Base-by-base conservation (phyloP, 2,329 filamentous ascomycete genomes). In the Botrytis medusae region DNA sequence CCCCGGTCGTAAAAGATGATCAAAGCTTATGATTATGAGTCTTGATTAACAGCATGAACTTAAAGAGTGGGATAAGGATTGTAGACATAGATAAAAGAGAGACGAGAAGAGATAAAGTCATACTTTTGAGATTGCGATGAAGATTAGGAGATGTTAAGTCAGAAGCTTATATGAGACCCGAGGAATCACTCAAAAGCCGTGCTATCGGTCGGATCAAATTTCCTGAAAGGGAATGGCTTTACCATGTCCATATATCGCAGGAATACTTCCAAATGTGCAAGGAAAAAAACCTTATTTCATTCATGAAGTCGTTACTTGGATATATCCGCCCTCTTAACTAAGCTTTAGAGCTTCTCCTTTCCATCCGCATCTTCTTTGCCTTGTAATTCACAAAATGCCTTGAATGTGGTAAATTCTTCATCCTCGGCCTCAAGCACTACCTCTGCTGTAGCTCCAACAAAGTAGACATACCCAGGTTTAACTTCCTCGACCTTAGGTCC, bases 351-450 rank as follows among this genome's bases (percentile, higher is more conserved):
- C 73, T 78, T 78, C 74, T 77, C 77, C 63, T 75, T 77, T 10
- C 73, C 76, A 64, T 78, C 76, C 20, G 71, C 72, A 69, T 71
- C 75, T 59, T 80, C 79, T 63, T 79, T 81, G 25, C 83, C 84
- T 20, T 90, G 88, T 74, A 97, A 86, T 85, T 98, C 95, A 80
- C 94, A 97, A 82, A 97, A 98, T 0, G 95, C 96, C 85, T 95
- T 96, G 86, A 97, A 99, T 0, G 92, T 95, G 40, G 92, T 92
- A 77, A 98, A 92, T 72, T 92, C 89, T 73, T 94, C 91, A 40
- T 89, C 89, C 0, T 86, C 84, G 20, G 88, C 93, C 84, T 97
- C 92, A 69, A 98, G 83, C 4, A 95, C 88, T 51, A 92, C 86
- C 83, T 97, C 92, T 0, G 96, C 95, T 29, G 92, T 95, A 3